A percentile compares a stretch with the other conserved stretches of the same genome.
Conservation (phyloP, 345 rosid genomes). For the Anastatica hierochuntica region DNA sequence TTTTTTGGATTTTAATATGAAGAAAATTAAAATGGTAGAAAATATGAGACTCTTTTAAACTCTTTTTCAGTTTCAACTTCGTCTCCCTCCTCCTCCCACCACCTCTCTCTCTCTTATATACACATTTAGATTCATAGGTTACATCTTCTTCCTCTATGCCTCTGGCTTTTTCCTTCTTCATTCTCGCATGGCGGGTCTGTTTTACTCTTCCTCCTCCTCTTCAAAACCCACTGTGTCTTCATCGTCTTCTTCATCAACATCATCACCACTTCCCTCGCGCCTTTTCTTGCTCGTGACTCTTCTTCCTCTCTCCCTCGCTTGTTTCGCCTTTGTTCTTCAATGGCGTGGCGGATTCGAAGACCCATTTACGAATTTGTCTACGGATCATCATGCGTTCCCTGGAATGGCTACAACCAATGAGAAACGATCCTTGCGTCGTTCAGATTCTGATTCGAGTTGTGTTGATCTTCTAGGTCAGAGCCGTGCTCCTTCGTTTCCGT, state of each 20-base stretch:
- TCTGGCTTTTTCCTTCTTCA: no score
- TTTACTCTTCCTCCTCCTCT: slow-evolving; percentile 7
- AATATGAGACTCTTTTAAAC: no score
- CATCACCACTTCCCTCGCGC: slow-evolving; percentile 34
- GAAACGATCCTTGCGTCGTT: slow-evolving; percentile 1
- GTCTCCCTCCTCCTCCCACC: slow-evolving; percentile 19
- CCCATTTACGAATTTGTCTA: slow-evolving; percentile 30
- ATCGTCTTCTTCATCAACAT: slow-evolving; percentile 26
- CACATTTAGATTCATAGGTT: neutral
- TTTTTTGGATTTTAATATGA: no score
- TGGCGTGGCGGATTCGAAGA: slow-evolving; percentile 59
- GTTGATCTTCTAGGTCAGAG: slow-evolving; percentile 47
- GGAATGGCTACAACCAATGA: slow-evolving; percentile 35
- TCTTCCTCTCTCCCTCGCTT: slow-evolving; percentile 50
- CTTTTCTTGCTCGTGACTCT: slow-evolving; percentile 43
- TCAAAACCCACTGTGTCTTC: slow-evolving; percentile 13
- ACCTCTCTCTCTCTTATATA: neutral
- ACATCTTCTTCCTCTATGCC: neutral
- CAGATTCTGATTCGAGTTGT: slow-evolving; percentile 44
- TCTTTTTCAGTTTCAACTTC: slow-evolving; percentile 20
- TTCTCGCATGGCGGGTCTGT: slow-evolving; percentile 48
- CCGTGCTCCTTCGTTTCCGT: slow-evolving; percentile 54
- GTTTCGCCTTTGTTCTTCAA: slow-evolving; percentile 59
- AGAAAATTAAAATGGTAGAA: no score
- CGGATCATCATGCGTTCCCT: slow-evolving; percentile 44